phyloP scores from a whole-genome alignment of 2,329 filamentous ascomycete genomes.

The Ceratocystis huliohia region DNA sequence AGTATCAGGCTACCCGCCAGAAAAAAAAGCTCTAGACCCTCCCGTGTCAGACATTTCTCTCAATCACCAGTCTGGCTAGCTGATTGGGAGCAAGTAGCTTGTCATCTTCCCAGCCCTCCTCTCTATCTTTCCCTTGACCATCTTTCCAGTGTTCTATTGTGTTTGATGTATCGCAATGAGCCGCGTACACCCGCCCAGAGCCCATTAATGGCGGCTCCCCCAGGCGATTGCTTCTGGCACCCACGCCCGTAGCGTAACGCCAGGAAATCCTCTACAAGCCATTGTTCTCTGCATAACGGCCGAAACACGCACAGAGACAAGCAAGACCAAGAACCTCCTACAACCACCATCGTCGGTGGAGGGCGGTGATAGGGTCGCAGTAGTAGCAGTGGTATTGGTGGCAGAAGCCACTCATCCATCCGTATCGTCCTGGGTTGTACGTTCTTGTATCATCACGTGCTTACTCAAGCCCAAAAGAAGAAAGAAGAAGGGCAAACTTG shows the following conservation, averaged over 20 bases:
- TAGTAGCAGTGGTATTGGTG: not conserved
- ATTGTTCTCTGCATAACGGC: constrained; percentile 10
- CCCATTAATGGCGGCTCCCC: not conserved
- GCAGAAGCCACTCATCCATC: not conserved
- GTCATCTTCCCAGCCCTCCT: too few species aligned
- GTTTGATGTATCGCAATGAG: too few species aligned
- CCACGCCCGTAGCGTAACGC: not conserved
- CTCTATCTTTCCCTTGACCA: not conserved
- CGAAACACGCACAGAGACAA: not conserved
- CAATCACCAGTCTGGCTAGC: not conserved
- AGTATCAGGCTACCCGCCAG: too few species aligned
- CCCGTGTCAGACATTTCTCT: not conserved
- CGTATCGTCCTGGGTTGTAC: not conserved
- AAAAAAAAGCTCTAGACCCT: too few species aligned
- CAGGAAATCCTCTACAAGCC: not conserved
- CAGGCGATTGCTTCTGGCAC: not conserved
- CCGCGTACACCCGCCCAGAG: too few species aligned
- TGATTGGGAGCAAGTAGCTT: not conserved
- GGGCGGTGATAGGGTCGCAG: not conserved
- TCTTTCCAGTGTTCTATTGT: not conserved
- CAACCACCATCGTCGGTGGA: not conserved
- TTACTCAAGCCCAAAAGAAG: not conserved
- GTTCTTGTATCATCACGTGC: not conserved
- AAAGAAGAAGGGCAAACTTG: too few species aligned
- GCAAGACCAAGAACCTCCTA: not conserved